Evolutionary conservation across 768 basidiomycete species (phyloP), one percentile per base, ranked within the genome.

Genomic region (Boletus eberwhitei): DNA sequence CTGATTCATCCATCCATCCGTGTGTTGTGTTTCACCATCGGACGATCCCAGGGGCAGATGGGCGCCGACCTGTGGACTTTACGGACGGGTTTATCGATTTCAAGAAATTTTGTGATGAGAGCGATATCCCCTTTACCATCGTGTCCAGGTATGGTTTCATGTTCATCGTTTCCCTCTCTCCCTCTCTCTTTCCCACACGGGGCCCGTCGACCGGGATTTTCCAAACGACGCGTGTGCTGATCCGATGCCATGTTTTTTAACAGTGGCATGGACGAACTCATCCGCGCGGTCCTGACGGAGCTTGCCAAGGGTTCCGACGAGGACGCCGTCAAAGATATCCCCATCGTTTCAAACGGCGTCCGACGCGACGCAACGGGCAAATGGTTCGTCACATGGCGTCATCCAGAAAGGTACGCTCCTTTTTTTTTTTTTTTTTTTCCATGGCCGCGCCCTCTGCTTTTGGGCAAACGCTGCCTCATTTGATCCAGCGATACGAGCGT

Each of bases 301-400:
- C 84, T 94, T 42, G 76, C 95, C 49, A 90, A 88, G 22, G 64
- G 66, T 1, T 41, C 59, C 41, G 61, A 65, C 46, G 77, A 83
- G 35, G 81, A 86, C 56, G 83, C 82, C 29, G 86, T 90, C 5
- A 74, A 81, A 42, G 78, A 84, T 35, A 95, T 98, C 50, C 84
- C 90, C 55, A 89, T 99, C 65, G 90, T 99, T 62, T 86, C 95
- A n/a, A 99, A 99, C 73, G 88, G 92, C 59, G 92, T 90, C 40
- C 74, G 87, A 45, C 75, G 82, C 22, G 82, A 86, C 54, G 86
- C 83, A 3, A 79, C 77, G 6, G 65, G 65, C 12, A 67, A 66
- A 57, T 94, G 95, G 88, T 79, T 81, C 52, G 90, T 98, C 67
- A 78, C 86, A 66, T 98, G 84, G 72, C 82, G 93, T 31, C 93